Evolutionary conservation across 768 basidiomycete genomes (phyloP).

Genomic region (Chalciporus sphaerocephalus): DNA sequence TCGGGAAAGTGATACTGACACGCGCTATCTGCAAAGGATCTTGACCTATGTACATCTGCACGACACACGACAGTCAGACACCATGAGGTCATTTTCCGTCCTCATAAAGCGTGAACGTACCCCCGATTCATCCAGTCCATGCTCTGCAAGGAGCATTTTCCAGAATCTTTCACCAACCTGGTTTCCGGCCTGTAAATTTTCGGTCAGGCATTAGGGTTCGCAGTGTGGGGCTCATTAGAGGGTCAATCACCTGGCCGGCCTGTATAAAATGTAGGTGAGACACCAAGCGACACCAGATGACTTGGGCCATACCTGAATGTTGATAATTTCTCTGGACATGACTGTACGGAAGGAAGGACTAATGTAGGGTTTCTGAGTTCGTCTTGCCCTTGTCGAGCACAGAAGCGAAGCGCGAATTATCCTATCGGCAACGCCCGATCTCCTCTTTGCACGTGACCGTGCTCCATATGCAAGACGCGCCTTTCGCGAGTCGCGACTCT

Average conservation of each 20-base stretch:
- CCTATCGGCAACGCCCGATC: slow-evolving; percentile 18
- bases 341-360: slow-evolving; percentile 19
- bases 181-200: slow-evolving; percentile 54
- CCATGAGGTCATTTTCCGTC: slow-evolving; percentile 16
- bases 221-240: not conserved
- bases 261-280: slow-evolving; percentile 26
- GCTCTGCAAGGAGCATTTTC: slow-evolving; percentile 82
- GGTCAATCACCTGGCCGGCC: slow-evolving; percentile 61
- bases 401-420: slow-evolving; percentile 10
- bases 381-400: slow-evolving; percentile 8
- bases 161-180: slow-evolving; percentile 86
- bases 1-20: slow-evolving; percentile 38
- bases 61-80: slow-evolving; percentile 5
- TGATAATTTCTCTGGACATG: slow-evolving; percentile 80
- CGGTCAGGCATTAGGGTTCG: slow-evolving; percentile 17
- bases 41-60: slow-evolving; percentile 62
- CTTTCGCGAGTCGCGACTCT: not conserved
- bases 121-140: slow-evolving; percentile 71
- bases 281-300: not conserved
- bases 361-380: slow-evolving; percentile 6
- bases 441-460: slow-evolving; percentile 23
- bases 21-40: slow-evolving; percentile 72
- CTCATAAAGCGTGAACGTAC: slow-evolving; percentile 35
- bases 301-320: slow-evolving; percentile 55
- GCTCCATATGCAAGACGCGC: slow-evolving; percentile 13